These are phyloP conservation scores for Groenewaldozyma auringiensis DNA, from an alignment of 1,139 yeast species.

Conservation along the genomic window DNA sequence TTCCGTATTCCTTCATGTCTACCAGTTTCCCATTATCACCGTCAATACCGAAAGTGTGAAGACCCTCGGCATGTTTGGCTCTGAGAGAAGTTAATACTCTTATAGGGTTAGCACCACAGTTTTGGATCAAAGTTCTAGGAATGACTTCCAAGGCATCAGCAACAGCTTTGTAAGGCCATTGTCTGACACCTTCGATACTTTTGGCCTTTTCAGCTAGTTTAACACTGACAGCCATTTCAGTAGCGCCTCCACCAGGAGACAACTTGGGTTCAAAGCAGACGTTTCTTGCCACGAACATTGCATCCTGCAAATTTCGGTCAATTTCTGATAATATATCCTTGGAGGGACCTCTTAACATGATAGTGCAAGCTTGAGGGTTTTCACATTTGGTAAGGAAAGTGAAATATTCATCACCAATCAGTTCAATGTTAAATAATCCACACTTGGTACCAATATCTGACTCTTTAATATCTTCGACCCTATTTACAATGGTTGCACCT, in stretches of 20 bases:
- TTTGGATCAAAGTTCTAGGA: conserved; percentile 93
- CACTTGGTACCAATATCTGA: conserved; percentile 82
- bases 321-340: conserved; percentile 94
- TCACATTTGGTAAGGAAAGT: conserved; percentile 75
- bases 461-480: conserved; percentile 90
- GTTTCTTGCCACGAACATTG: conserved; percentile 96
- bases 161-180: conserved; percentile 98
- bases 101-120: conserved; percentile 96
- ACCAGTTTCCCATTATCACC: conserved; percentile 93
- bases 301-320: conserved; percentile 96
- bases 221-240: conserved; percentile 97
- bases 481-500: conserved; percentile 94
- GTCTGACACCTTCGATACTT: conserved; percentile 87
- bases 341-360: conserved; percentile 89
- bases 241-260: conserved; percentile 99
- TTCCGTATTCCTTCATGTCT: conserved; percentile 92
- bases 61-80: conserved; percentile 92
- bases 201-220: conserved; percentile 85
- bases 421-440: conserved; percentile 86
- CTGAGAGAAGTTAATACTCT: conserved; percentile 82
- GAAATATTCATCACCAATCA: conserved; percentile 96
- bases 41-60: conserved; percentile 77
- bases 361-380: conserved; percentile 89
- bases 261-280: conserved; percentile 91
- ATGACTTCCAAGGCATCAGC: conserved; percentile 98